Evolutionary conservation across 2,329 filamentous ascomycete genomes (phyloP), one percentile per base, ranked within the genome.

Genomic region (Aspergillus amoenus): DNA sequence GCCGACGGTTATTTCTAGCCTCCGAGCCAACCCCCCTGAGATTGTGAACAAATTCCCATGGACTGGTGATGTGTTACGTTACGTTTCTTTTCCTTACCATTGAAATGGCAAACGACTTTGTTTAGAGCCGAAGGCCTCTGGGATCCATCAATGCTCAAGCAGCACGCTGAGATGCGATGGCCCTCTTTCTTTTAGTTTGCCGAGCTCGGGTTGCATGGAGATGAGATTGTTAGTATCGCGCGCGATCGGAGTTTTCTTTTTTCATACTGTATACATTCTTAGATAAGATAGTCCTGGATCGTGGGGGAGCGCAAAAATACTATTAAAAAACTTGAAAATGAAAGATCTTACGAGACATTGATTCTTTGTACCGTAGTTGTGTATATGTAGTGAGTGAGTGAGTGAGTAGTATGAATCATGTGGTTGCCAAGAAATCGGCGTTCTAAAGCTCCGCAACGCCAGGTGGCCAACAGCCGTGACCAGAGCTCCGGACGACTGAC

Each of bases 361-460:
- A 30, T 22, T 27, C 39, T 49, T 22, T 30, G 27, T 9, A 4
- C 9, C 8, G 27, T 34, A 18, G 45, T 15, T n/a, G 27, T 52
- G 49, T 43, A 24, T 3, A n/a, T 27, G 18, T 46, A 51, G 42
- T 32, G 37, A n/a, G 32, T 37, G 5, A 34, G 32, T 12, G 32
- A 34, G 3, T 21, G 3, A 2, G 3, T 2, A 37, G 34, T 37
- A 37, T 15, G 15, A 37, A 24, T 37, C 32, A 48, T 48, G 46
- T 37, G 13, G 34, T n/a, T 50, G 41, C 41, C 46, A 52, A 51
- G 59, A 58, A 57, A 24, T 71, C 69, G 70, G 70, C 59, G 64
- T 67, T 72, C 73, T 68, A 64, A 70, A 72, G 62, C 68, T 71
- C 70, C 70, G 70, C 69, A 60, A 64, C 65, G 70, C 68, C 70